A percentile compares a stretch with the other conserved stretches of the same genome.
phyloP scores from a whole-genome alignment of 1,284 basidiomycete species.

The Stygiomarasmius scandens region DNA sequence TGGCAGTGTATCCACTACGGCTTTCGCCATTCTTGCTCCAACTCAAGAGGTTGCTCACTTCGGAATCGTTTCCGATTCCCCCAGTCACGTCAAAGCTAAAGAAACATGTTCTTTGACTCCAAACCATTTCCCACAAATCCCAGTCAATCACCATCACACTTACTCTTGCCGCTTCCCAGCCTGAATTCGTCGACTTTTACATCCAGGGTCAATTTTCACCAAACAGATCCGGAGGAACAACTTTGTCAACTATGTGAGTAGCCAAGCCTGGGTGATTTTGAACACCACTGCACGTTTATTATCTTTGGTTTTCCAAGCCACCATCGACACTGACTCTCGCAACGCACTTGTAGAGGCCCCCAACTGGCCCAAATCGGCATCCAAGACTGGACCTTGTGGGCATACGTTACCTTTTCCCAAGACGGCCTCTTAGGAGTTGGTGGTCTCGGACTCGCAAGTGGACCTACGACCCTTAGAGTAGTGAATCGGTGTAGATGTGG shows the following conservation, averaged over 20 bases:
- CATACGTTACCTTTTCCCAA: slow-evolving; percentile 10
- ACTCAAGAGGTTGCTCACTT: too few species aligned
- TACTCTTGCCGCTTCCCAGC: slow-evolving; percentile 11
- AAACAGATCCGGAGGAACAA: slow-evolving; percentile 15
- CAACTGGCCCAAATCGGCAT: background rate
- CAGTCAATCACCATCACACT: slow-evolving; percentile 13
- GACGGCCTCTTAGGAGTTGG: slow-evolving; percentile 8
- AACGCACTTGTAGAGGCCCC: background rate
- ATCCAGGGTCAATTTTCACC: slow-evolving; percentile 15
- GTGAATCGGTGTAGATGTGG: too few species aligned
- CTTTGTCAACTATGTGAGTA: background rate
- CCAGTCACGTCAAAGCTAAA: too few species aligned
- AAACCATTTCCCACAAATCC: too few species aligned
- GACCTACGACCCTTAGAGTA: too few species aligned
- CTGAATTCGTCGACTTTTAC: slow-evolving; percentile 18
- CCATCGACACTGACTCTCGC: background rate
- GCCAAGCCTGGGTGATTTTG: slow-evolving; percentile 4
- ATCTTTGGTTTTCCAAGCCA: too few species aligned
- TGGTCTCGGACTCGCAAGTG: background rate
- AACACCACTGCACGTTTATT: slow-evolving; percentile 10
- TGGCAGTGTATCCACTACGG: too few species aligned
- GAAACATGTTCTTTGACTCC: too few species aligned
- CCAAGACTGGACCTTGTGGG: slow-evolving; percentile 9
- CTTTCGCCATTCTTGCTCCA: too few species aligned
- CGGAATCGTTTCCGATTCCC: too few species aligned